Conservation (phyloP, 208 protist species). For the Acanthamoeba royreba region DNA sequence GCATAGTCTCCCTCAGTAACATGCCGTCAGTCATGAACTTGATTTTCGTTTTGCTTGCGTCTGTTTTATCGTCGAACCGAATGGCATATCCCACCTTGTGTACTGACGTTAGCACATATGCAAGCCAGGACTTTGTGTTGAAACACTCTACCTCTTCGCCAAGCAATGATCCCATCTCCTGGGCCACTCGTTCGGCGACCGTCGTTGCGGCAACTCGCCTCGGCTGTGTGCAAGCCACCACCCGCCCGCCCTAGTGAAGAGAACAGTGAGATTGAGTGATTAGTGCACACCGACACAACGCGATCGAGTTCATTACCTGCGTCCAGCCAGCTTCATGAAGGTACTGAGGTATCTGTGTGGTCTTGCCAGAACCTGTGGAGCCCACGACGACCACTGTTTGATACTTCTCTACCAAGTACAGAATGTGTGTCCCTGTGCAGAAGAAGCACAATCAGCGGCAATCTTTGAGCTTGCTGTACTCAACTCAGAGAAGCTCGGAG, state of each 20-base stretch:
- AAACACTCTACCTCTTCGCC: background rate
- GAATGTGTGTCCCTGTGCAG: conserved; percentile 45
- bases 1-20: conserved; percentile 82
- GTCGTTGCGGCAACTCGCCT: conserved; percentile 81
- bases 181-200: conserved; percentile 80
- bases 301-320: too few species aligned
- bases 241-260: background rate
- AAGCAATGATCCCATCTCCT: conserved; percentile 66
- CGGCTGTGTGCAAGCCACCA: conserved; percentile 84
- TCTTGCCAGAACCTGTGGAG: conserved; percentile 87
- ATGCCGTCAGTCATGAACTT: conserved; percentile 89
- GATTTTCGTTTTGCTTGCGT: conserved; percentile 64
- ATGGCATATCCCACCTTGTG: conserved; percentile 66
- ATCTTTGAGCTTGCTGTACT: too few species aligned
- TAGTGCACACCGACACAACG: too few species aligned
- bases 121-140: background rate
- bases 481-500: too few species aligned
- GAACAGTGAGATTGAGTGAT: too few species aligned
- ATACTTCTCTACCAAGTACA: conserved; percentile 71
- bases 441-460: background rate
- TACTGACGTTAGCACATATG: background rate
- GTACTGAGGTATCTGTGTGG: conserved; percentile 89
- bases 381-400: conserved; percentile 80
- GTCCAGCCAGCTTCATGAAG: conserved; percentile 80
- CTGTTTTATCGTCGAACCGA: conserved; percentile 49